Conservation (phyloP, 2,329 filamentous ascomycete species). For the Aureobasidium sp. region DNA sequence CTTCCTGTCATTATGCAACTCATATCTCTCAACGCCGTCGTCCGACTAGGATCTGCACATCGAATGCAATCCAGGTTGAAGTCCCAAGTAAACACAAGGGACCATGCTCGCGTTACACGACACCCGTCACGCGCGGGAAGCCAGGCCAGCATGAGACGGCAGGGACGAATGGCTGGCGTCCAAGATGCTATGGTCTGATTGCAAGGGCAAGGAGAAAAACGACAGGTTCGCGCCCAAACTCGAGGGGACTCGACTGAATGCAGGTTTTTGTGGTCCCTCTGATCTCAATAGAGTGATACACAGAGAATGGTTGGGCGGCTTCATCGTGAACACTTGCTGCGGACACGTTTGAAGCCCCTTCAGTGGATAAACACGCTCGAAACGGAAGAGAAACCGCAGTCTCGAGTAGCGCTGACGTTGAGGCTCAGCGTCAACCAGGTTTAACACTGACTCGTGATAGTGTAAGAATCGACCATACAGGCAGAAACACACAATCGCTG, state of each 20-base stretch:
- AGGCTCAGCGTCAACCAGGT: background rate
- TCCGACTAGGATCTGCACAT: conserved; percentile 5
- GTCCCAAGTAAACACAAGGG: background rate
- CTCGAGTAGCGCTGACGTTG: background rate
- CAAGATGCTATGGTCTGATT: conserved; percentile 2
- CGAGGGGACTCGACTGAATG: background rate
- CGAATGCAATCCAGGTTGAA: background rate
- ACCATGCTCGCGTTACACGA: background rate
- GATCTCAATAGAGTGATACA: background rate
- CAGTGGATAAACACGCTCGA: background rate
- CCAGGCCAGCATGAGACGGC: background rate
- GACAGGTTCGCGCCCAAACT: conserved; percentile 6
- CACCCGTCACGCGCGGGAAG: conserved; percentile 6
- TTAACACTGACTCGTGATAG: background rate
- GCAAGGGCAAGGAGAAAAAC: background rate
- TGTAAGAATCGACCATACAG: background rate
- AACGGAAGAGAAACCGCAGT: background rate
- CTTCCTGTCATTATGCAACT: background rate
- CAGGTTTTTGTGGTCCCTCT: background rate
- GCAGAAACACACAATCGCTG: background rate
- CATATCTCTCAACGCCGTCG: background rate
- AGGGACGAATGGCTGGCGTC: background rate
- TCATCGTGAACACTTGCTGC: conserved; percentile 5
- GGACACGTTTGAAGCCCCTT: background rate
- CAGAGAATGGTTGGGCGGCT: background rate